Evolutionary conservation across 768 basidiomycete species (phyloP).

Genomic region (Phlebiopsis flavidoalba): DNA sequence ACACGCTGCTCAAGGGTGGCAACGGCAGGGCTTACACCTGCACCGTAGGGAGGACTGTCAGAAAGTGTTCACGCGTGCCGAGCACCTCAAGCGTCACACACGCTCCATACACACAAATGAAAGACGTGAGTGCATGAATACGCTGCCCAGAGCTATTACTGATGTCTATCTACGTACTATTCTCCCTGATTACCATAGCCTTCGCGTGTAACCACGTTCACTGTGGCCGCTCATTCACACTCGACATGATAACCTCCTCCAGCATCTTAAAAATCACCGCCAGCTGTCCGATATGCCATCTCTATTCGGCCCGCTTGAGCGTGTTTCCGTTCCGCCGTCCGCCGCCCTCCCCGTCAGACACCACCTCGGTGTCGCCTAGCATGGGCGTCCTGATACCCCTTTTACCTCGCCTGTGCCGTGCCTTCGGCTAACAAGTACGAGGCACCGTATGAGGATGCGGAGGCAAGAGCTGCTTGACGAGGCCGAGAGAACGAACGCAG

Average conservation of each 20-base stretch:
- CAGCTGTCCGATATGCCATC: neutral
- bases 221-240: constrained; percentile 76
- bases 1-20: constrained; percentile 19
- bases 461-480: neutral
- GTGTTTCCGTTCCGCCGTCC: constrained; percentile 4
- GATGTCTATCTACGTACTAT: neutral
- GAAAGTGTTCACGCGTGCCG: constrained; percentile 75
- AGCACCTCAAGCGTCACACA: constrained; percentile 81
- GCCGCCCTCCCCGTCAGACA: neutral
- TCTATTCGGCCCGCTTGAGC: constrained; percentile 9
- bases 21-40: constrained; percentile 48
- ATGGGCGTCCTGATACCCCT: constrained; percentile 13
- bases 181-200: constrained; percentile 28
- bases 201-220: constrained; percentile 57
- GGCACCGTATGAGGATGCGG: neutral
- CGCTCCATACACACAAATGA: constrained; percentile 79
- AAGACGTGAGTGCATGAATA: constrained; percentile 55
- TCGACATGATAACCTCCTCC: constrained; percentile 73
- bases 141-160: neutral
- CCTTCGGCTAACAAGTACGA: neutral
- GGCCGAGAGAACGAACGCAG: neutral
- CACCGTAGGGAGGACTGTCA: constrained; percentile 65
- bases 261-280: constrained; percentile 39
- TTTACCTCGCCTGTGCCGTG: constrained; percentile 1
- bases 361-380: constrained; percentile 2